phyloP scores from a whole-genome alignment of 2,329 filamentous ascomycete genomes.

The Alternaria sp. region DNA sequence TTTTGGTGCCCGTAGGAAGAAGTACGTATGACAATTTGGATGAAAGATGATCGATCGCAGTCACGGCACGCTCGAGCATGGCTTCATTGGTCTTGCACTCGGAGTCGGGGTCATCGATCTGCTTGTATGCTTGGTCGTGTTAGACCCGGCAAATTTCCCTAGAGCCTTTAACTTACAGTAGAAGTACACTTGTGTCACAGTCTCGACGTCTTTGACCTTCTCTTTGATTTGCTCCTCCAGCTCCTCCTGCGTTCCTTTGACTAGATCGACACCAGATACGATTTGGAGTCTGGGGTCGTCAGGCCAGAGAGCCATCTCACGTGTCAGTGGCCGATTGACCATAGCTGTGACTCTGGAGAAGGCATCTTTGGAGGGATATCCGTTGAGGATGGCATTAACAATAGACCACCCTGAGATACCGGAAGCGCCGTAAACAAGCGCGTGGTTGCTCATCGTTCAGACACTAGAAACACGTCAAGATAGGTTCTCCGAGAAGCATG shows the following conservation, averaged over 20 bases:
- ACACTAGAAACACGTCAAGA: neutral
- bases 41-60: constrained; percentile 41
- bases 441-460: constrained; percentile 40
- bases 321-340: constrained; percentile 55
- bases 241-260: constrained; percentile 46
- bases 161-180: constrained; percentile 33
- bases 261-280: constrained; percentile 52
- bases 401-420: constrained; percentile 62
- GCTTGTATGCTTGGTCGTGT: constrained; percentile 39
- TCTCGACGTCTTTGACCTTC: constrained; percentile 47
- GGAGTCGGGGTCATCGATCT: constrained; percentile 35
- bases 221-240: constrained; percentile 46
- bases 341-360: constrained; percentile 59
- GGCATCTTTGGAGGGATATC: constrained; percentile 55
- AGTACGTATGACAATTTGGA: constrained; percentile 40
- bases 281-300: constrained; percentile 47
- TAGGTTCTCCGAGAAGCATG: neutral
- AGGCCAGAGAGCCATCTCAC: constrained; percentile 50
- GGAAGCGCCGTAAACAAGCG: constrained; percentile 54
- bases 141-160: neutral
- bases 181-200: constrained; percentile 54
- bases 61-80: constrained; percentile 51
- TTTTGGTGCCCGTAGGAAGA: constrained; percentile 50
- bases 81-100: constrained; percentile 49
- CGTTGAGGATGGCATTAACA: constrained; percentile 57